A percentile compares a stretch with the other conserved stretches of the same genome.
Evolutionary conservation across 306 rosid genomes (phyloP).

Genomic region (Vigna mungo): DNA sequence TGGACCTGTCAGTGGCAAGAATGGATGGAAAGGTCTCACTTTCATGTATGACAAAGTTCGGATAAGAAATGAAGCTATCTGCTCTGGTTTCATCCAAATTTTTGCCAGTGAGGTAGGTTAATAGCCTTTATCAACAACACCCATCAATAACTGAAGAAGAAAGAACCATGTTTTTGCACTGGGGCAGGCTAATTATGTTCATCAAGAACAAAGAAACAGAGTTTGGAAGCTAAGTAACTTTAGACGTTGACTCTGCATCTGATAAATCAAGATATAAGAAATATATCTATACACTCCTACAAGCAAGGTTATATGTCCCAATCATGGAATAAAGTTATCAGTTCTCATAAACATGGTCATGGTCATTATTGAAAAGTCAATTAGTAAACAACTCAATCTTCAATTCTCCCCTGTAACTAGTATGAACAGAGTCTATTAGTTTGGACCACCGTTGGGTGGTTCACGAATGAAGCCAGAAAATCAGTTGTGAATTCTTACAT

Average conservation of each 20-base stretch:
- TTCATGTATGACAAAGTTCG: conserved; percentile 70
- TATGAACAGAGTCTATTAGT: background rate
- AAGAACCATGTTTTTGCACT: conserved; percentile 11
- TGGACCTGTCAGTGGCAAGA: conserved; percentile 66
- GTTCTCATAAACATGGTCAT: background rate
- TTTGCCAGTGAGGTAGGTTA: conserved; percentile 58
- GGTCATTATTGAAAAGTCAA: background rate
- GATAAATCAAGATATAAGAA: background rate
- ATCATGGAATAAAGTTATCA: background rate
- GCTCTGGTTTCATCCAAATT: conserved; percentile 62
- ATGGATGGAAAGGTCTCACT: conserved; percentile 66
- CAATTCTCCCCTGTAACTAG: conserved; percentile 1
- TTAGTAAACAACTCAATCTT: conserved; percentile 2
- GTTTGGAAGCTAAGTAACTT: background rate
- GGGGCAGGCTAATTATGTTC: background rate
- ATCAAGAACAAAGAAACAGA: conserved; percentile 25
- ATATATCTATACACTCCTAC: background rate
- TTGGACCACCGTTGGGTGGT: background rate
- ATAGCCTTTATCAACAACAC: background rate
- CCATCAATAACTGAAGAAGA: background rate
- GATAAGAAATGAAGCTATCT: conserved; percentile 58
- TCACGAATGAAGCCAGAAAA: conserved; percentile 13
- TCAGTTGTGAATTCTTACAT: background rate
- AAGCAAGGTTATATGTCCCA: background rate
- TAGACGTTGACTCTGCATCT: background rate